Base-by-base conservation (phyloP, 108 stramenopile genomes). In the Skeletonema potamos region DNA sequence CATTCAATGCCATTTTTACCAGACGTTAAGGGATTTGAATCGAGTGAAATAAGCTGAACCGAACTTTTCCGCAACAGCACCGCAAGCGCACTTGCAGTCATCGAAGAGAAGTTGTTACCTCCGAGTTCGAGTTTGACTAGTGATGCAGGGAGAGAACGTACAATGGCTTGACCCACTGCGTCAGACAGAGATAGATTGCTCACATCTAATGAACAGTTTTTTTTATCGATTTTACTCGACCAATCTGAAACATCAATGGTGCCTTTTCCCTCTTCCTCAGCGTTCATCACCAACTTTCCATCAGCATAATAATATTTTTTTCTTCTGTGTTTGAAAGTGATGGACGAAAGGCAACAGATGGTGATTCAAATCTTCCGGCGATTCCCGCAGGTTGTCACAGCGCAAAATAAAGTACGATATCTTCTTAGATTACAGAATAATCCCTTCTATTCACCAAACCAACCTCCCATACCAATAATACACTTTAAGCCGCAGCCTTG, bases 121-220 rank as follows among this genome's bases (percentile, higher is more conserved):
- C 66, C 73, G 36, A 83, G 33, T n/a, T 83, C 82, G n/a, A 78
- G 55, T 44, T 55, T 76, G 4, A 64, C 51, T 0, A 80, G 3
- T 0, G 29, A 12, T 1, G 32, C 28, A 59, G 54, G 56, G 8
- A 82, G 72, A 48, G 64, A 36, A 6, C 76, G 69, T 43, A 43
- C 20, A 10, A 81, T 46, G 28, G 62, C 75, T 7, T 76, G 64
- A 8, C 81, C 81, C 11, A 71, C 30, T 4, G 28, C 58, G 34
- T 82, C 81, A 15, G 70, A 64, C n/a, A 82, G 58, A 26, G 32
- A 22, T 64, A 73, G 73, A 41, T 76, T 72, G 34, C 36, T 41
- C 12, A 82, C 66, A 62, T 82, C 82, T 30, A 82, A 48, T 20
- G 66, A 58, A 4, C 60, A 46, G 12, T 73, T 33, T n/a, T 20